Conservation (phyloP, 768 basidiomycete species). For the Suillus paluster region DNA sequence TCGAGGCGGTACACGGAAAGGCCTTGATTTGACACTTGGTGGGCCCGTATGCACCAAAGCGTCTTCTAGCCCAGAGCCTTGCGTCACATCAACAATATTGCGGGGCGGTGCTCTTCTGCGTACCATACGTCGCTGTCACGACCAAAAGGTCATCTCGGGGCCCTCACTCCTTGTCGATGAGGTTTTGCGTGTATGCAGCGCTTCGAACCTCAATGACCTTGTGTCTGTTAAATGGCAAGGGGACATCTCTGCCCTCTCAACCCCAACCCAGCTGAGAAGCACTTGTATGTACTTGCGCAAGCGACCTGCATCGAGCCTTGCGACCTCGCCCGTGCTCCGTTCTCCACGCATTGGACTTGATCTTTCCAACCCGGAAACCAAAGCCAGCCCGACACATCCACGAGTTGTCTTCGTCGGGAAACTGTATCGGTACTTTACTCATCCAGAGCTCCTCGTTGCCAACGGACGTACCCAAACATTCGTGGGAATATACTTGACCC, state of each 20-base stretch:
- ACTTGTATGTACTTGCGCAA: slow-evolving; percentile 30
- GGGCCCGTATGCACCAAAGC: slow-evolving; percentile 25
- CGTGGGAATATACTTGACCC: slow-evolving; percentile 49
- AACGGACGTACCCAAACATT: slow-evolving; percentile 78
- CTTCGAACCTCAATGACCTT: slow-evolving; percentile 54
- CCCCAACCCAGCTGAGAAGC: slow-evolving; percentile 19
- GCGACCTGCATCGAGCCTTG: slow-evolving; percentile 41
- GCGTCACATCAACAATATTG: slow-evolving; percentile 26
- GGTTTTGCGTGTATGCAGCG: slow-evolving; percentile 56
- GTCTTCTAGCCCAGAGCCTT: slow-evolving; percentile 1
- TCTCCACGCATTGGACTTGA: slow-evolving; percentile 84
- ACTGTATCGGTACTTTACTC: slow-evolving; percentile 67
- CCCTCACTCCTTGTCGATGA: slow-evolving; percentile 82
- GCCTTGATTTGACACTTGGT: slow-evolving; percentile 76
- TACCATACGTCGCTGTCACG: slow-evolving; percentile 54
- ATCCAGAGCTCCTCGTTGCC: slow-evolving; percentile 58
- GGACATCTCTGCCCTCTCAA: slow-evolving; percentile 59
- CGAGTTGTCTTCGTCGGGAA: slow-evolving; percentile 63
- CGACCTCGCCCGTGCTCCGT: slow-evolving; percentile 44
- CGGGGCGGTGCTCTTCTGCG: slow-evolving; percentile 75
- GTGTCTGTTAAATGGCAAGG: slow-evolving; percentile 59
- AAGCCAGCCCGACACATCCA: slow-evolving; percentile 41
- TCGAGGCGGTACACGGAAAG: slow-evolving; percentile 76
- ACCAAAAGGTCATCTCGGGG: slow-evolving; percentile 64
- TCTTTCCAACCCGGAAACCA: slow-evolving; percentile 65